Conservation (phyloP, 768 basidiomycete species). For the Amanita phalloides region DNA sequence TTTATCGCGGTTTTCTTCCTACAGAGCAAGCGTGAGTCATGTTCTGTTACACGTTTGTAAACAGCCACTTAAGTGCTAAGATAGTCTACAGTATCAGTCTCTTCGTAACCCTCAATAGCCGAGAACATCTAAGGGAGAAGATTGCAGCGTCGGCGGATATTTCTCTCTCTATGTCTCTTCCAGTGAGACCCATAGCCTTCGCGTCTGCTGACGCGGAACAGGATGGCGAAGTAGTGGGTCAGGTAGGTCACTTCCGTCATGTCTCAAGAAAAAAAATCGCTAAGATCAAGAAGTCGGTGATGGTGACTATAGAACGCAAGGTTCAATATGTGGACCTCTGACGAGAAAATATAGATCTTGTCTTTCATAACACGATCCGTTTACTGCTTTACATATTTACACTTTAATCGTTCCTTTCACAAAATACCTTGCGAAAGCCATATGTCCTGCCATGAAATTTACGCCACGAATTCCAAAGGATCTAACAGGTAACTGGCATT, state of each 20-base stretch:
- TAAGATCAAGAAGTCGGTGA: constrained; percentile 1
- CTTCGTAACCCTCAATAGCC: constrained; percentile 15
- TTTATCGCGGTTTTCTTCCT: constrained; percentile 35
- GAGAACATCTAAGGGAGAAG: not conserved
- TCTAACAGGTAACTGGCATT: no score
- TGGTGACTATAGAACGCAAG: constrained; percentile 2
- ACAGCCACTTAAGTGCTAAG: not conserved
- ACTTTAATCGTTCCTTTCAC: no score
- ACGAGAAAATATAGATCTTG: not conserved
- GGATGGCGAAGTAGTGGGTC: not conserved
- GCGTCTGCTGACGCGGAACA: not conserved
- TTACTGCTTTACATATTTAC: not conserved
- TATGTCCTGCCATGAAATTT: no score
- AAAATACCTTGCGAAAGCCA: no score
- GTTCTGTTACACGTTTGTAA: not conserved
- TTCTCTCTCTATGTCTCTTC: not conserved
- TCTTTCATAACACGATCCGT: not conserved
- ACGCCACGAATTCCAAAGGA: not conserved
- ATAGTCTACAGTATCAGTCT: constrained; percentile 30
- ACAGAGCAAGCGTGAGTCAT: constrained; percentile 31
- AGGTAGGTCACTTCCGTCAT: not conserved
- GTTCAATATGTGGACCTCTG: not conserved
- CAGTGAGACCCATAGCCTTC: no score
- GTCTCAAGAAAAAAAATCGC: not conserved
- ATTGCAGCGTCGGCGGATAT: not conserved